Evolutionary conservation across 352 stramenopile genomes (phyloP).

Genomic region (Globisporangium camurandrum): DNA sequence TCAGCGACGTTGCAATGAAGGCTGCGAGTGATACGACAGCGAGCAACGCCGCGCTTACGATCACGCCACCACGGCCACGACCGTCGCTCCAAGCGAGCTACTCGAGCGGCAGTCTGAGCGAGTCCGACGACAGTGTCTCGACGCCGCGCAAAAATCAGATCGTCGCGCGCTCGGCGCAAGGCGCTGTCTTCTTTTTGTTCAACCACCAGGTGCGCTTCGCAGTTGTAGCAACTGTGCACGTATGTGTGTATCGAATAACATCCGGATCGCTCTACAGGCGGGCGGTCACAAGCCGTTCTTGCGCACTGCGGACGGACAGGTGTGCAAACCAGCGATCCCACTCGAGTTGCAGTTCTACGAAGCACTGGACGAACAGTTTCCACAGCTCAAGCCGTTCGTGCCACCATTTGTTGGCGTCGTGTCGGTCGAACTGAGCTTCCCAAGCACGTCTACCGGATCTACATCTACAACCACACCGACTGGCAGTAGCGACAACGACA

Average conservation of each 20-base stretch:
- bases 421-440: constrained; percentile 39
- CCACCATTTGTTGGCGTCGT: constrained; percentile 61
- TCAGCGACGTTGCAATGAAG: too few relatives aligned
- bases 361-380: constrained; percentile 31
- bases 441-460: too few relatives aligned
- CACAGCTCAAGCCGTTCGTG: constrained; percentile 60
- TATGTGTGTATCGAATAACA: neutral
- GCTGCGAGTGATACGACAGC: neutral
- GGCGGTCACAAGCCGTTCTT: constrained; percentile 72
- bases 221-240: neutral
- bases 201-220: constrained; percentile 50
- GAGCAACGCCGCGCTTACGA: neutral
- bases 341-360: constrained; percentile 76
- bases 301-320: constrained; percentile 45
- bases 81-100: constrained; percentile 6
- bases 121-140: constrained; percentile 8
- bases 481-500: constrained; percentile 7
- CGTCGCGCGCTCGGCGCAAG: constrained; percentile 55
- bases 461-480: too few relatives aligned
- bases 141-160: constrained; percentile 33
- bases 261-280: constrained; percentile 18
- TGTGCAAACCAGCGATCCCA: constrained; percentile 71
- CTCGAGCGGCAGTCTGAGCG: constrained; percentile 11
- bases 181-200: constrained; percentile 71
- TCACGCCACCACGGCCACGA: neutral